Evolutionary conservation across 768 basidiomycete species (phyloP), one percentile per base, ranked within the genome.

Genomic region (Russula emetica): DNA sequence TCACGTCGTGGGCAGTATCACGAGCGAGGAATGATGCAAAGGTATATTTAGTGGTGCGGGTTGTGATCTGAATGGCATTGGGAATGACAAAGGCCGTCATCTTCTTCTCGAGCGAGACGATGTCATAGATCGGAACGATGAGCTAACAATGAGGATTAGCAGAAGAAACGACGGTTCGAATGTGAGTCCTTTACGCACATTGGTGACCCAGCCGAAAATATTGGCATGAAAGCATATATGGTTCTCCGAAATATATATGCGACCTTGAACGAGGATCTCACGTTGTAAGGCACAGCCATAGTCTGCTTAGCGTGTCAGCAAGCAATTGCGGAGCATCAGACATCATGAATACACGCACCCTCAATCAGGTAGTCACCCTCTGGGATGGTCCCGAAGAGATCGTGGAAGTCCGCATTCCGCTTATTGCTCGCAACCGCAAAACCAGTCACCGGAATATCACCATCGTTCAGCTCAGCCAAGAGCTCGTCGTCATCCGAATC

Each of bases 221-320:
- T 98, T 98, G 49, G 97, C 96, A 70, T 99, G 92, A 79, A 98
- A 99, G 77, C 94, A 98, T n/a, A 98, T 83, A 72, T 98, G 95
- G 76, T 98, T 98, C 76, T 99, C 96, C 8, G 97, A 98, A 26
- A 98, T 92, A 75, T 98, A 98, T 61, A 99, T 73, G 13, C 97
- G 82, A 5, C 97, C 97, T 80, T 98, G 97, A 49, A 98, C 89
- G 34, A 98, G 80, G 69, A 98, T 98, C 74, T 98, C 97, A 47
- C 94, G 85, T 75, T 98, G 94, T 14, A 98, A 76, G 0, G 97
- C 97, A 71, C 97, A 99, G 7, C 97, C 97, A 69, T 98, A 99
- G 75, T 99, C 97, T 98, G 66, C 10, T 45, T 34, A 62, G 9
- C 10, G 55, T 36, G n/a, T 60, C 51, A 63, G 40, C 58, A 53